These are phyloP conservation scores for Acanthamoeba healyi DNA, from an alignment of 208 protist species.

Conservation along the genomic window DNA sequence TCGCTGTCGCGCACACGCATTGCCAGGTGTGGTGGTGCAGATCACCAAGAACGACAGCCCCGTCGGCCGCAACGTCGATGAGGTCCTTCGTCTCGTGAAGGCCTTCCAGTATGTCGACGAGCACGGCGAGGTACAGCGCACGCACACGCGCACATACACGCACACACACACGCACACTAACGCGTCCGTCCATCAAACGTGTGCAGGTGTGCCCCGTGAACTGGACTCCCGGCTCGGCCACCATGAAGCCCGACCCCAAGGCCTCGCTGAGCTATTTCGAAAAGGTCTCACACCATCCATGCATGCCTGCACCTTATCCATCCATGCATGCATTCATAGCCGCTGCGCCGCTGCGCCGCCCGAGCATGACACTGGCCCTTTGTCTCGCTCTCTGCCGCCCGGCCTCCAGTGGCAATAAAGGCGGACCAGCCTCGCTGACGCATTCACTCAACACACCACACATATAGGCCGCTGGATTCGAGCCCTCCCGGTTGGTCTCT, in stretches of 20 bases:
- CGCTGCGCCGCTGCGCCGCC: not conserved
- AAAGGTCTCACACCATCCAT: not conserved
- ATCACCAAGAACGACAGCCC: slow-evolving; percentile 69
- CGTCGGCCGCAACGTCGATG: slow-evolving; percentile 62
- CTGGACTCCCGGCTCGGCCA: slow-evolving; percentile 94
- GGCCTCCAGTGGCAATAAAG: no score
- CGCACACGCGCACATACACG: no score
- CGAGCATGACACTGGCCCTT: not conserved
- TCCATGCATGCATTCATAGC: no score
- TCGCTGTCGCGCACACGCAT: no score
- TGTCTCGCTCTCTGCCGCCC: not conserved
- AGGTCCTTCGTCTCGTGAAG: slow-evolving; percentile 94
- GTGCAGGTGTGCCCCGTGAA: slow-evolving; percentile 97
- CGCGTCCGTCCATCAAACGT: no score
- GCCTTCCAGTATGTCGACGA: slow-evolving; percentile 96
- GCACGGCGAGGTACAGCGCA: slow-evolving; percentile 95
- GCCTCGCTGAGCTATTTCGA: slow-evolving; percentile 75
- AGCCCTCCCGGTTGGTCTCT: not conserved
- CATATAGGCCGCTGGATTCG: slow-evolving; percentile 27
- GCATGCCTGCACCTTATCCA: no score
- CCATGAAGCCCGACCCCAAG: slow-evolving; percentile 96
- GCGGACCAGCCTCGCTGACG: not conserved
- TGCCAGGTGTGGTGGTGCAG: slow-evolving; percentile 74
- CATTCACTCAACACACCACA: not conserved
- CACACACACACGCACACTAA: no score